Conservation (phyloP, 306 rosid genomes). For the Hylodesmum podocarpum region DNA sequence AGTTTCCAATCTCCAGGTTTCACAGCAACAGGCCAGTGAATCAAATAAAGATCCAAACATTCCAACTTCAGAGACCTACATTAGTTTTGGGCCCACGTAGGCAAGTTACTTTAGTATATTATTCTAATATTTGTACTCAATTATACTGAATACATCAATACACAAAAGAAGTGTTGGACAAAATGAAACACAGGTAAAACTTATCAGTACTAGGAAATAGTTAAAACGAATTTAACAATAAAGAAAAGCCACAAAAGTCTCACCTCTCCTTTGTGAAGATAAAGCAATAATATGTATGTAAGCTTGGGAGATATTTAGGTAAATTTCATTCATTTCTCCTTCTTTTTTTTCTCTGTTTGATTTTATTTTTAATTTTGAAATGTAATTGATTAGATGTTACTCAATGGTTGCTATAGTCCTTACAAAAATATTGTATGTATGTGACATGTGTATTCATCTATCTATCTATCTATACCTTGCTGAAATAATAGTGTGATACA, state of each 20-base stretch:
- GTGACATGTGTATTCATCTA: no score
- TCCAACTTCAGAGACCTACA: constrained; percentile 32
- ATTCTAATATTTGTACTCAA: background rate
- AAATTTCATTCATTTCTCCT: no score
- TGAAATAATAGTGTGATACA: no score
- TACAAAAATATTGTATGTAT: no score
- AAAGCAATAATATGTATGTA: background rate
- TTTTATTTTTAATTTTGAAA: no score
- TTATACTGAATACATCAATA: background rate
- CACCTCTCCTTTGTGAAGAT: background rate
- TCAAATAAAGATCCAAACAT: constrained; percentile 36
- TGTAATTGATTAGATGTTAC: background rate
- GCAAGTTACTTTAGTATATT: background rate
- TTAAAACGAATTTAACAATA: background rate
- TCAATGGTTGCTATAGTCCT: background rate
- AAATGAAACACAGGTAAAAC: background rate
- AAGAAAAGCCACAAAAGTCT: background rate
- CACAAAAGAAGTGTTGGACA: background rate
- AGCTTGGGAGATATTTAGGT: background rate
- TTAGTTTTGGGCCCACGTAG: background rate
- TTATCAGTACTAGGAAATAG: background rate
- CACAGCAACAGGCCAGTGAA: constrained; percentile 36
- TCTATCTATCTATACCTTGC: no score
- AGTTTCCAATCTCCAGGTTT: background rate
- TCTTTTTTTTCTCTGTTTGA: no score